These are phyloP conservation scores for Magnusiomyces ingens DNA, from an alignment of 1,139 yeast species.

Conservation along the genomic window DNA sequence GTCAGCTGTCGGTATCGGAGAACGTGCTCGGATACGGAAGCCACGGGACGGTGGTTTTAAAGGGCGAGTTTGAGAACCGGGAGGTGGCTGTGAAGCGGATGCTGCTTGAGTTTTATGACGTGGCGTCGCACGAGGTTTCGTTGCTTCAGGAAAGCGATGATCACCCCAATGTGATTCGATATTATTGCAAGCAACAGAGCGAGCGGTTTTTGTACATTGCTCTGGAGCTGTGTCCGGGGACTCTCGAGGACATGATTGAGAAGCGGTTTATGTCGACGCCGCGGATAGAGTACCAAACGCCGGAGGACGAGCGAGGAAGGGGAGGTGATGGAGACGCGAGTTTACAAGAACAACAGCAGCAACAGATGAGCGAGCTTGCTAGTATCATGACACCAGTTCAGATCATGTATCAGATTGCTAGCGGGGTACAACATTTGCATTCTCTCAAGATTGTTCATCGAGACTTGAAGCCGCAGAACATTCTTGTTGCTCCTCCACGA, in stretches of 20 bases:
- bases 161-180: slow-evolving; percentile 90
- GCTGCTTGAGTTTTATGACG: slow-evolving; percentile 87
- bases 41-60: slow-evolving; percentile 90
- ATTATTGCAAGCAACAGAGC: slow-evolving; percentile 83
- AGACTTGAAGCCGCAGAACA: slow-evolving; percentile 94
- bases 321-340: no score
- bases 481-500: slow-evolving; percentile 72
- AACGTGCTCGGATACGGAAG: slow-evolving; percentile 88
- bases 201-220: slow-evolving; percentile 90
- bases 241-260: slow-evolving; percentile 70
- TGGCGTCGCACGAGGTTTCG: slow-evolving; percentile 91
- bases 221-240: slow-evolving; percentile 80
- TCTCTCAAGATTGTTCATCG: slow-evolving; percentile 89
- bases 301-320: slow-evolving; percentile 32
- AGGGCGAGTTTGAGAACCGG: slow-evolving; percentile 83
- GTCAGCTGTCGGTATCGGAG: slow-evolving; percentile 59
- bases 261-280: slow-evolving; percentile 22
- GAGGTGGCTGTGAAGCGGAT: slow-evolving; percentile 95
- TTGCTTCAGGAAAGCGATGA: slow-evolving; percentile 90
- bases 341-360: no score
- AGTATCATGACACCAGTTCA: slow-evolving; percentile 42
- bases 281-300: slow-evolving; percentile 17
- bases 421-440: slow-evolving; percentile 83
- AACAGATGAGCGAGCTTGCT: no score
- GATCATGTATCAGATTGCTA: slow-evolving; percentile 68